Conservation (phyloP, 2,329 filamentous ascomycete species). For the Pseudocercospora macadamiae region DNA sequence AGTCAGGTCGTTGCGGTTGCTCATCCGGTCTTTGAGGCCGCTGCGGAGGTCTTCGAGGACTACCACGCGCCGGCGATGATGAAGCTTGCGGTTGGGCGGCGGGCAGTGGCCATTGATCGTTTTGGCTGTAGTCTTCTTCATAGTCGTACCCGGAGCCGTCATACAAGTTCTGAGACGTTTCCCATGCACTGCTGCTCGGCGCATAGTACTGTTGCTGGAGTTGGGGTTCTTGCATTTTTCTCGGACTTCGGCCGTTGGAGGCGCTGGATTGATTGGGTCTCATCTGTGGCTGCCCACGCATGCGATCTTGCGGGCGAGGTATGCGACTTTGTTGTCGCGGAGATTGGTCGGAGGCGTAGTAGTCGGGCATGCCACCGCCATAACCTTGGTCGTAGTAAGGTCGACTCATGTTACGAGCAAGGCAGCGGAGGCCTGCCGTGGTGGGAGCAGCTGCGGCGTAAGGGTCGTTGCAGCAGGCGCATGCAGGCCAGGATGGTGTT, state of each 20-base stretch:
- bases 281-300: slow-evolving; percentile 25
- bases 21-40: slow-evolving; percentile 35
- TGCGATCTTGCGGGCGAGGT: slow-evolving; percentile 21
- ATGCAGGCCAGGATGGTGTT: slow-evolving; percentile 16
- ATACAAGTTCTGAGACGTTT: slow-evolving; percentile 29
- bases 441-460: slow-evolving; percentile 7
- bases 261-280: slow-evolving; percentile 20
- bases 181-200: slow-evolving; percentile 16
- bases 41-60: slow-evolving; percentile 24
- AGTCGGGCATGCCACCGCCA: slow-evolving; percentile 19
- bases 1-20: slow-evolving; percentile 14
- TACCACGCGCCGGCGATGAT: slow-evolving; percentile 23
- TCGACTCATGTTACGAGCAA: slow-evolving; percentile 20
- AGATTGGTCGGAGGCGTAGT: slow-evolving; percentile 9
- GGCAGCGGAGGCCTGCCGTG: slow-evolving; percentile 9
- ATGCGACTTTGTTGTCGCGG: slow-evolving; percentile 23
- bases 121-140: slow-evolving; percentile 23
- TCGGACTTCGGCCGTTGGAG: slow-evolving; percentile 15
- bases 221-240: slow-evolving; percentile 17
- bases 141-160: slow-evolving; percentile 33
- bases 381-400: slow-evolving; percentile 22
- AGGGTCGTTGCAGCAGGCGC: slow-evolving; percentile 12
- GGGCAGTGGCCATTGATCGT: slow-evolving; percentile 34
- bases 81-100: slow-evolving; percentile 8
- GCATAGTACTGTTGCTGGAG: slow-evolving; percentile 18